A percentile compares a stretch with the other conserved stretches of the same genome.
These are phyloP conservation scores for Globisporangium paddicum DNA, from an alignment of 352 stramenopile species.

Conservation along the genomic window DNA sequence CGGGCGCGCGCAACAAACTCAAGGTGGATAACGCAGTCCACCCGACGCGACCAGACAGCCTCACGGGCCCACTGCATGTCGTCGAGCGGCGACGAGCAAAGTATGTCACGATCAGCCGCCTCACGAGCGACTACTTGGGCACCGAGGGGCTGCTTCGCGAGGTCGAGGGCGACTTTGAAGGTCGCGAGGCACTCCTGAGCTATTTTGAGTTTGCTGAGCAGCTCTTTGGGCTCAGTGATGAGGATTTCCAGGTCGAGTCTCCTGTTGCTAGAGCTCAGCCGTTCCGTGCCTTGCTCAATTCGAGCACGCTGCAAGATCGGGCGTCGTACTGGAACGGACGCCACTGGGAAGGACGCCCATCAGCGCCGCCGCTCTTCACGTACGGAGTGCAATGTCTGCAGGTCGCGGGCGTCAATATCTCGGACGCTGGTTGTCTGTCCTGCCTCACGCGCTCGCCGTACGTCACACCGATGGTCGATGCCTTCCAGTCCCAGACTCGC, in stretches of 20 bases:
- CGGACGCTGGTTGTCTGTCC: slow-evolving; percentile 46
- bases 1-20: slow-evolving; percentile 40
- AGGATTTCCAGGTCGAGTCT: slow-evolving; percentile 33
- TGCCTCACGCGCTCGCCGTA: slow-evolving; percentile 61
- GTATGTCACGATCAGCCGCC: slow-evolving; percentile 90
- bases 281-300: slow-evolving; percentile 49
- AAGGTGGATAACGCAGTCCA: slow-evolving; percentile 94
- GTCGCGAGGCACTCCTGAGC: slow-evolving; percentile 59
- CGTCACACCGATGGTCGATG: slow-evolving; percentile 28
- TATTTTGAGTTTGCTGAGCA: slow-evolving; percentile 69
- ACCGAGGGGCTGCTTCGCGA: slow-evolving; percentile 67
- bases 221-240: slow-evolving; percentile 56
- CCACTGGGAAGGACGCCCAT: slow-evolving; percentile 68
- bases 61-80: slow-evolving; percentile 85
- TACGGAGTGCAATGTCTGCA: slow-evolving; percentile 61
- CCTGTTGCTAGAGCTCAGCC: slow-evolving; percentile 18
- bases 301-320: slow-evolving; percentile 36
- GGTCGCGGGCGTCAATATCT: slow-evolving; percentile 31
- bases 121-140: slow-evolving; percentile 89
- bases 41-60: slow-evolving; percentile 86
- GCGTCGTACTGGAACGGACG: slow-evolving; percentile 82
- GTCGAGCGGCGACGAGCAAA: slow-evolving; percentile 91
- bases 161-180: slow-evolving; percentile 81
- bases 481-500: slow-evolving; percentile 33
- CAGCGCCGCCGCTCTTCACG: slow-evolving; percentile 57